Evolutionary conservation across 495 filamentous ascomycete genomes (phyloP), one percentile per base, ranked within the genome.

Genomic region (Xylaria grammica): DNA sequence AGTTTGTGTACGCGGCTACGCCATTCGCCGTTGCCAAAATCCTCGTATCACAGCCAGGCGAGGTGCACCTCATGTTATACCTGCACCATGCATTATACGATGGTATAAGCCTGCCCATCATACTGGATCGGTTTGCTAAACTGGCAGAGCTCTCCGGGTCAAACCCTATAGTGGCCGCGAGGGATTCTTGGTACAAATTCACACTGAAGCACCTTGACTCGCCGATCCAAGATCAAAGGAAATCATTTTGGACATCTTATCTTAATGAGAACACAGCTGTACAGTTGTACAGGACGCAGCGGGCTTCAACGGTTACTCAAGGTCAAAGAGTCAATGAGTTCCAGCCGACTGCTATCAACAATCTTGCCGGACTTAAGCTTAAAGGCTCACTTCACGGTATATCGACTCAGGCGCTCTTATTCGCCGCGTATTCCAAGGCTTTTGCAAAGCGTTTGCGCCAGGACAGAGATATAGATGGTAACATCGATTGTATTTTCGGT

Each of bases 71-170:
- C 10, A 65, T 71, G 10, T 68, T 91, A 3, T 81, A 78, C 8
- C 84, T 92, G 11, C 87, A 93, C 60, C 92, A 96, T 74, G 90
- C 91, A 4, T 72, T 95, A 5, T 95, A 93, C 66, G 92, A 96
- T 75, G 90, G 89, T 1, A 75, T 89, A 46, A 89, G 90, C 52
- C 74, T 95, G 13, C 77, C 84, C 3, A 62, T 78, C 10, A 82
- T 94, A 17, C 64, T 75, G 63, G 46, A 58, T 29, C 65, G 70
- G 6, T 75, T 82, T 17, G 11, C 56, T 2, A 50, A 65, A 2
- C 53, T 82, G 13, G 11, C 56, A 1, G 53, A 65, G 1, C 53
- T 78, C 17, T 76, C 67, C 50, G 52, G 50, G 19, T 46, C 51
- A 44, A 0, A 9, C n/a, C 15, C 50, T 1, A 27, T 38, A 32